Evolutionary conservation across 495 filamentous ascomycete genomes (phyloP), one percentile per base, ranked within the genome.

Genomic region (Hypomontagnella submonticulosa): DNA sequence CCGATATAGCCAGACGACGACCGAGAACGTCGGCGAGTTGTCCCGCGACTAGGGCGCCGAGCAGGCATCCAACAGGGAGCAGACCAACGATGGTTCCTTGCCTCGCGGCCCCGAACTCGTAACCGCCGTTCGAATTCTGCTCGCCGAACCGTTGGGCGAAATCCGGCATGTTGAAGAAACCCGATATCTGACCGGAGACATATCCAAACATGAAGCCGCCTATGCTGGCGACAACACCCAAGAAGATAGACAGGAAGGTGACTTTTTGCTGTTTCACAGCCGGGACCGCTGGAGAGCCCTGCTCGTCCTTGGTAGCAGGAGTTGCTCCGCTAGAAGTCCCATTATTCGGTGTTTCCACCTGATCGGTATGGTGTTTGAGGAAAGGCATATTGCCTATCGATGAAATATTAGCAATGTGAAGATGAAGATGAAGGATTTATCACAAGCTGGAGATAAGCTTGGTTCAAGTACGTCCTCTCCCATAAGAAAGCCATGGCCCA

Each of bases 191-290:
- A 75, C 77, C 74, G 53, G 74, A 90, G 51, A 80, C 88, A 74
- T 92, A 91, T 62, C 90, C 90, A 64, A 92, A 92, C 75, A 92
- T 89, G 77, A 92, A 90, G 60, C 90, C 90, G 71, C 90, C 90
- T 80, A 92, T 90, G 16, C 88, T 83, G 53, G 84, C 81, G 42
- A 83, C 75, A 20, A 64, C 54, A 6, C 81, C 81, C 41, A 83
- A 70, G 34, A 77, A 70, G 51, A 76, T 37, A 9, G 82, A 75
- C 2, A 77, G 41, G 27, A 71, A 44, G 13, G 80, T 83, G 47
- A 82, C 51, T 57, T 54, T 75, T 27, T 55, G 65, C 40, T 66
- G 61, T 30, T 47, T 57, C 4, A 12, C 57, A 9, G 63, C 20
- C 6, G 55, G 9, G 30, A 48, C 43, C 13, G 15, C 38, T 16